Evolutionary conservation across 306 rosid genomes (phyloP).

Genomic region (Glycine soja): DNA sequence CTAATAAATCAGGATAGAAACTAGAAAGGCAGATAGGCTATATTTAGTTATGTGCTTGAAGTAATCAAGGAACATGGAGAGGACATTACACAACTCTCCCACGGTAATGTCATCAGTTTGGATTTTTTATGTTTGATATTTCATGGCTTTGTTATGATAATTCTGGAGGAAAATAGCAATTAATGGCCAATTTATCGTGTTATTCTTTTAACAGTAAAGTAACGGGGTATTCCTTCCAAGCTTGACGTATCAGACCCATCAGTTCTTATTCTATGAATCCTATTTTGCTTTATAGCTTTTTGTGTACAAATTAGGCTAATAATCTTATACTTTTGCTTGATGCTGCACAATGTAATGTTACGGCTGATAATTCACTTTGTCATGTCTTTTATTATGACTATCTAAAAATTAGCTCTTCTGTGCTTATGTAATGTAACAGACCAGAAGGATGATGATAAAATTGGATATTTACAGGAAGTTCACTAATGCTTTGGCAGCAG

Average conservation of each 20-base stretch:
- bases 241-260: not conserved
- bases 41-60: not conserved
- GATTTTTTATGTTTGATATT: conserved; percentile 31
- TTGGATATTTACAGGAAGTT: conserved; percentile 93
- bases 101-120: not conserved
- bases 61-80: conserved; percentile 23
- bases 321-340: conserved; percentile 14
- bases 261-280: conserved; percentile 6
- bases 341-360: conserved; percentile 14
- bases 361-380: conserved; percentile 13
- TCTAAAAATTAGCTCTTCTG: conserved; percentile 37
- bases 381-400: not conserved
- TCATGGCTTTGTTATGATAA: not conserved
- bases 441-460: conserved; percentile 88
- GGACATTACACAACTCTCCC: conserved; percentile 20
- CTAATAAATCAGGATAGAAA: not conserved
- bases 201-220: conserved; percentile 6
- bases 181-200: conserved; percentile 11
- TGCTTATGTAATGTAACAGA: conserved; percentile 62
- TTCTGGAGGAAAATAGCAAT: conserved; percentile 2
- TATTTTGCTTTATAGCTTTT: conserved; percentile 19
- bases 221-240: conserved; percentile 1
- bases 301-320: conserved; percentile 12
- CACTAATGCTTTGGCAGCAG: conserved; percentile 89
- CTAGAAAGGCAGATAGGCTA: not conserved